Conservation (phyloP, 2,329 filamentous ascomycete genomes). For the Atkinsonella hypoxylon region DNA sequence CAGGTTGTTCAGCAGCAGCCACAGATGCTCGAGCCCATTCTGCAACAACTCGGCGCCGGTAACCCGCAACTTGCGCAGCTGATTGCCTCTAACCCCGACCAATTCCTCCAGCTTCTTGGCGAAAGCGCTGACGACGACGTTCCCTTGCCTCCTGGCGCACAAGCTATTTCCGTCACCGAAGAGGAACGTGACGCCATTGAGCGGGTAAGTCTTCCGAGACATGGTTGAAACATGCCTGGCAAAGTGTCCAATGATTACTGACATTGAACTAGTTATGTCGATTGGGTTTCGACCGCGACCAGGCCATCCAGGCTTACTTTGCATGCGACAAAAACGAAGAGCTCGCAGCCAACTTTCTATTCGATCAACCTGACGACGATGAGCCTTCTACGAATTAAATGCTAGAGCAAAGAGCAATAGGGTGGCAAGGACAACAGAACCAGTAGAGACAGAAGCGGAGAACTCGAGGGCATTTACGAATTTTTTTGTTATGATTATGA, state of each 20-base stretch:
- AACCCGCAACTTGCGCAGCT: slow-evolving; percentile 91
- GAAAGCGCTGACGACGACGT: slow-evolving; percentile 81
- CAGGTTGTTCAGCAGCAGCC: slow-evolving; percentile 97
- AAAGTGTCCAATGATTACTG: background rate
- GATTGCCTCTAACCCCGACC: slow-evolving; percentile 83
- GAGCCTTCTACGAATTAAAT: slow-evolving; percentile 38
- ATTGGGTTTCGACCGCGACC: slow-evolving; percentile 83
- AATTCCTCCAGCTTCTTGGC: slow-evolving; percentile 81
- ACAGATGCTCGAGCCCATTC: slow-evolving; percentile 94
- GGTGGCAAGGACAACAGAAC: background rate
- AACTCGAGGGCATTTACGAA: background rate
- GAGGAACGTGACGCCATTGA: slow-evolving; percentile 97
- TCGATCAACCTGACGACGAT: slow-evolving; percentile 89
- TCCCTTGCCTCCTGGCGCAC: slow-evolving; percentile 74
- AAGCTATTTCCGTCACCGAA: slow-evolving; percentile 83
- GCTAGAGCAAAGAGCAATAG: slow-evolving; percentile 1
- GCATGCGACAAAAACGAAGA: slow-evolving; percentile 99
- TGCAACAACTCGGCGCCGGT: slow-evolving; percentile 88
- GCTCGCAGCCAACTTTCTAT: slow-evolving; percentile 92
- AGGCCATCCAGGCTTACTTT: slow-evolving; percentile 96
- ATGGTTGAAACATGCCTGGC: background rate
- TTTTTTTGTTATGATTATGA: slow-evolving; percentile 5
- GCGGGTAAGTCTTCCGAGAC: slow-evolving; percentile 44
- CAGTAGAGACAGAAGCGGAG: background rate
- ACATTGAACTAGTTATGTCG: slow-evolving; percentile 58